A percentile compares a stretch with the other conserved stretches of the same genome.
These are phyloP conservation scores for Gentiana dahurica DNA, from an alignment of 257 asterid genomes.

Conservation along the genomic window DNA sequence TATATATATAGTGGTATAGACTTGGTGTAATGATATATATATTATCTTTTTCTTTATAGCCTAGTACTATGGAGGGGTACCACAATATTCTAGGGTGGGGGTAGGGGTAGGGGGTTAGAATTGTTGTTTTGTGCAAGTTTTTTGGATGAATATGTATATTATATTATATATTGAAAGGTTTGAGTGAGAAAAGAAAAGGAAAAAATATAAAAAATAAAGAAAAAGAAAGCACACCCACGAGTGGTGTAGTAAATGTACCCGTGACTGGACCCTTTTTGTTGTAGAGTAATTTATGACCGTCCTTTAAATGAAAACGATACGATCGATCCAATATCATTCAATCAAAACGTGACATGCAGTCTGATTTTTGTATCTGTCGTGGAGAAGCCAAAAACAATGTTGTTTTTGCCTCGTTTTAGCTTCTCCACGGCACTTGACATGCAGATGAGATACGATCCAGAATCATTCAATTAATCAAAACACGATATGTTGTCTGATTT, in stretches of 20 bases:
- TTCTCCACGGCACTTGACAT: no score
- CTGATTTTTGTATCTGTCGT: no score
- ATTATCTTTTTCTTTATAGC: background rate
- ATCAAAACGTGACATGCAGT: no score
- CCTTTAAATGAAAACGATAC: no score
- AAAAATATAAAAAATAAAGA: conserved; percentile 13
- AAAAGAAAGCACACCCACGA: conserved; percentile 35
- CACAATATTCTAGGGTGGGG: background rate
- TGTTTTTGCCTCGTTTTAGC: no score
- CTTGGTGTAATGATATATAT: no score
- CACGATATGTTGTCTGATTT: no score
- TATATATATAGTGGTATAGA: no score
- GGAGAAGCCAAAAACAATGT: no score
- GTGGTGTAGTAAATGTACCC: conserved; percentile 76
- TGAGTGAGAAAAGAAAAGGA: conserved; percentile 15
- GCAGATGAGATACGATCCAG: no score
- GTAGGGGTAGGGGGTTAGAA: background rate
- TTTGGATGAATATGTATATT: conserved; percentile 6
- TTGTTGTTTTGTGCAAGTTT: background rate
- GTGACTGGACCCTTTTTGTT: conserved; percentile 47
- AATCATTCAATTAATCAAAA: no score
- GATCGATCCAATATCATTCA: no score
- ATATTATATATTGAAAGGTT: background rate
- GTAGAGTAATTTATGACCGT: background rate
- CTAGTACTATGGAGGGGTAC: conserved; percentile 2